Conservation (phyloP, 2,329 filamentous ascomycete genomes). For the Neonectria sp. region DNA sequence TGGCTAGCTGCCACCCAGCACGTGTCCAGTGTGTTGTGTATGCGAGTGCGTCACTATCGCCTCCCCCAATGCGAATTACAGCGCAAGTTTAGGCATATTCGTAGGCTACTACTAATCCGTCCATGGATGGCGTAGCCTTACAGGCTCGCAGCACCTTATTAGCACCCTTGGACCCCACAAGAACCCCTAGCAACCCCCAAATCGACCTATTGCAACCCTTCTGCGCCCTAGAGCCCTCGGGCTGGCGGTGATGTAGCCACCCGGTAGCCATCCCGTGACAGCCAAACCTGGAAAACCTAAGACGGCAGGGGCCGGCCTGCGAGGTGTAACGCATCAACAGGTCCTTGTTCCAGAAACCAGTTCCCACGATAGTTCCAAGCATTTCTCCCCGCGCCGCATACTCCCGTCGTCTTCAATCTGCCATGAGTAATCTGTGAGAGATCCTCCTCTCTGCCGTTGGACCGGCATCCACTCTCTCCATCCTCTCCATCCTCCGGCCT, state of each 20-base stretch:
- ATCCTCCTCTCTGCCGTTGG: conserved; percentile 31
- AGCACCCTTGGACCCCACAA: conserved; percentile 8
- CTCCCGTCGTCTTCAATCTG: conserved; percentile 11
- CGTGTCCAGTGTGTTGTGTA: background rate
- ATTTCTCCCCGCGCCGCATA: conserved; percentile 22
- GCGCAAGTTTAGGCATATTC: conserved; percentile 2
- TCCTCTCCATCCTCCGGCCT: conserved; percentile 13
- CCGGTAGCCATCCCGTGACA: conserved; percentile 30
- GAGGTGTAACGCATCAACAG: conserved; percentile 26
- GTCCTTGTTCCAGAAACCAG: conserved; percentile 17
- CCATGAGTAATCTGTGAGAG: conserved; percentile 41
- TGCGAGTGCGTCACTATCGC: background rate
- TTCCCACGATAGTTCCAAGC: conserved; percentile 14
- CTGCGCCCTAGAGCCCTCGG: background rate
- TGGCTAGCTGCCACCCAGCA: background rate
- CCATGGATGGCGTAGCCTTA: background rate
- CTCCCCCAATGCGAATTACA: conserved; percentile 2
- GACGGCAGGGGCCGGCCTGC: conserved; percentile 27
- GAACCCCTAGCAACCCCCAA: background rate
- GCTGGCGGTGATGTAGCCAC: conserved; percentile 28
- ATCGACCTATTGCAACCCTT: conserved; percentile 11
- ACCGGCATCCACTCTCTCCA: conserved; percentile 35
- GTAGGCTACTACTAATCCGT: background rate
- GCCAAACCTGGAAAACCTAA: conserved; percentile 21
- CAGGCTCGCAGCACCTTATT: background rate